These are phyloP conservation scores for Ramaria rubella DNA, from an alignment of 768 basidiomycete genomes.

Conservation along the genomic window DNA sequence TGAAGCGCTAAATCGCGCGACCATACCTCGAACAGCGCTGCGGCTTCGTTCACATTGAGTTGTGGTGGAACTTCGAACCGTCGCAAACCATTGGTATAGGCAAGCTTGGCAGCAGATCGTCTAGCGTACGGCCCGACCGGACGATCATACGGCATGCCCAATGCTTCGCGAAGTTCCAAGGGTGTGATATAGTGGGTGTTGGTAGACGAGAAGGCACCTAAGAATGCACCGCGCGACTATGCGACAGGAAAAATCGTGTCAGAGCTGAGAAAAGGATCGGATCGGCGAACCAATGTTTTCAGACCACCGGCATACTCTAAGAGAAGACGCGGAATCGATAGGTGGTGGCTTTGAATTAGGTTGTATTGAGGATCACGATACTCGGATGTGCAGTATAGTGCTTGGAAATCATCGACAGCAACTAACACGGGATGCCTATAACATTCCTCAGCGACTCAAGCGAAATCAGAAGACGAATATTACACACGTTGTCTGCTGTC, in stretches of 20 bases:
- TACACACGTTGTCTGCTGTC: slow-evolving; percentile 56
- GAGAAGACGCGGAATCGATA: slow-evolving; percentile 70
- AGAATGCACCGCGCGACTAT: slow-evolving; percentile 50
- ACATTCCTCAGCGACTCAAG: neutral
- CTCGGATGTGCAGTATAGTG: slow-evolving; percentile 57
- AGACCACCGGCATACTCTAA: slow-evolving; percentile 74
- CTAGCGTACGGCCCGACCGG: slow-evolving; percentile 50
- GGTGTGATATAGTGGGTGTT: slow-evolving; percentile 54
- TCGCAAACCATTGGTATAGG: slow-evolving; percentile 50
- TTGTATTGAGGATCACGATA: slow-evolving; percentile 74
- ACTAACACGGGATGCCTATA: slow-evolving; percentile 69
- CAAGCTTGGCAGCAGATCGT: slow-evolving; percentile 40
- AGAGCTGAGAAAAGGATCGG: neutral
- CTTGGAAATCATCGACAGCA: slow-evolving; percentile 85
- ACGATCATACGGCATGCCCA: slow-evolving; percentile 39
- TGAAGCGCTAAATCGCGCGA: slow-evolving; percentile 52
- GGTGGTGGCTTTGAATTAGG: slow-evolving; percentile 64
- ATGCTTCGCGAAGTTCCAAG: slow-evolving; percentile 57
- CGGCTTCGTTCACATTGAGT: slow-evolving; percentile 62
- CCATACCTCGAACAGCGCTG: slow-evolving; percentile 72
- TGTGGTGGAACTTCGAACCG: slow-evolving; percentile 48
- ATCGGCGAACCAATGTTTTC: slow-evolving; percentile 50
- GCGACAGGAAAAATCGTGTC: neutral
- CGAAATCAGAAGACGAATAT: neutral
- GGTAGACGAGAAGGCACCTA: slow-evolving; percentile 62